Percentiles rank a stretch among this genome's conserved stretches.
Evolutionary conservation across 1,284 basidiomycete genomes (phyloP).

Genomic region (Grifola frondosa): DNA sequence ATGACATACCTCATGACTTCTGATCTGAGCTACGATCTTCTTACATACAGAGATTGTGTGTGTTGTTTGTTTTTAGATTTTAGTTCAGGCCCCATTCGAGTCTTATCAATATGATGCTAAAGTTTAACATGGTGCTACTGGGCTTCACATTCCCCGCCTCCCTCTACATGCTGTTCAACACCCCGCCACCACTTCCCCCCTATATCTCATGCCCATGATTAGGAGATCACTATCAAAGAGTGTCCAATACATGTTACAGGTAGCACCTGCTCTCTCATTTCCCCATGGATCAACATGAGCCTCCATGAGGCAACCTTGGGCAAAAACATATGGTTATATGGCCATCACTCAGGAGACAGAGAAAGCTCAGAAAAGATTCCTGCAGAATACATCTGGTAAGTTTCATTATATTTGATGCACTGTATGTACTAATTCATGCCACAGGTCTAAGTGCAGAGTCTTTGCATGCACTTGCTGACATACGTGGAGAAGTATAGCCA

Average conservation of each 20-base stretch:
- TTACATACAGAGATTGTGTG: no score
- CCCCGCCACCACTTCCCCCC: background rate
- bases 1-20: no score
- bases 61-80: no score
- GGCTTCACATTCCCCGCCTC: background rate
- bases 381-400: background rate
- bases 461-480: background rate
- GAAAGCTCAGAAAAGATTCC: no score
- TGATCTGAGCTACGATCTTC: no score
- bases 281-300: no score
- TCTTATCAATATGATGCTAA: no score
- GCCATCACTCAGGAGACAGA: no score
- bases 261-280: no score
- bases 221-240: background rate
- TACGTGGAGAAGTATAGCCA: background rate
- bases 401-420: background rate
- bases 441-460: background rate
- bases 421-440: background rate
- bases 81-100: no score
- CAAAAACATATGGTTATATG: no score
- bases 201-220: background rate
- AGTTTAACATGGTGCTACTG: background rate
- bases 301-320: no score
- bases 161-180: background rate
- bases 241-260: background rate